phyloP scores from a whole-genome alignment of 495 filamentous ascomycete genomes.

The Penicillium roqueforti region DNA sequence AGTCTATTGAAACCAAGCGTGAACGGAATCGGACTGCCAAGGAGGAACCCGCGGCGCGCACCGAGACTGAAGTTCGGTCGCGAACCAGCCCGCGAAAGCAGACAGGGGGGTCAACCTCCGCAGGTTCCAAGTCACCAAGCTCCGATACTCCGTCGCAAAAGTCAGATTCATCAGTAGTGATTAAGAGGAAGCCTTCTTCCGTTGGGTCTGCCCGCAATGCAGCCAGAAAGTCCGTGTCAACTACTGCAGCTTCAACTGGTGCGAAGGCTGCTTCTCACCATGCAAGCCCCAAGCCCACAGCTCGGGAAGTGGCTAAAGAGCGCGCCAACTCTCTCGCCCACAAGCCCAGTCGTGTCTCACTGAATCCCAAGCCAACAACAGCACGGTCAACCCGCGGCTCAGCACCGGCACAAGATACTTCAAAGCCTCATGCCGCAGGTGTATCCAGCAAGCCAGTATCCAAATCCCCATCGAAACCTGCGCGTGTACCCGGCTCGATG shows the following conservation, averaged over 20 bases:
- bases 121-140: slow-evolving; percentile 8
- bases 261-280: slow-evolving; percentile 20
- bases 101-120: slow-evolving; percentile 14
- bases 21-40: slow-evolving; percentile 7
- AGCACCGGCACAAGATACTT: slow-evolving; percentile 29
- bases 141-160: slow-evolving; percentile 21
- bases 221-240: slow-evolving; percentile 21
- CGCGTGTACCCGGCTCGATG: slow-evolving; percentile 56
- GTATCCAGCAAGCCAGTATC: slow-evolving; percentile 50
- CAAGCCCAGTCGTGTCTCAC: slow-evolving; percentile 33
- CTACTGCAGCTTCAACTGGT: slow-evolving; percentile 19
- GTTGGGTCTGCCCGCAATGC: slow-evolving; percentile 39
- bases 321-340: slow-evolving; percentile 26
- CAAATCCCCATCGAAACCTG: slow-evolving; percentile 62
- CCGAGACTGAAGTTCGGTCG: slow-evolving; percentile 6
- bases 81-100: slow-evolving; percentile 18
- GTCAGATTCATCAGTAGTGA: slow-evolving; percentile 16
- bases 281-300: slow-evolving; percentile 16
- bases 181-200: slow-evolving; percentile 40
- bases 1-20: background rate
- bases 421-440: slow-evolving; percentile 24
- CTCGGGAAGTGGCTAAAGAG: slow-evolving; percentile 28
- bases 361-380: slow-evolving; percentile 31
- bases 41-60: slow-evolving; percentile 4
- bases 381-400: slow-evolving; percentile 30